These are phyloP conservation scores for Microdochium trichocladiopsis DNA, from an alignment of 2,329 filamentous ascomycete genomes.

Conservation along the genomic window DNA sequence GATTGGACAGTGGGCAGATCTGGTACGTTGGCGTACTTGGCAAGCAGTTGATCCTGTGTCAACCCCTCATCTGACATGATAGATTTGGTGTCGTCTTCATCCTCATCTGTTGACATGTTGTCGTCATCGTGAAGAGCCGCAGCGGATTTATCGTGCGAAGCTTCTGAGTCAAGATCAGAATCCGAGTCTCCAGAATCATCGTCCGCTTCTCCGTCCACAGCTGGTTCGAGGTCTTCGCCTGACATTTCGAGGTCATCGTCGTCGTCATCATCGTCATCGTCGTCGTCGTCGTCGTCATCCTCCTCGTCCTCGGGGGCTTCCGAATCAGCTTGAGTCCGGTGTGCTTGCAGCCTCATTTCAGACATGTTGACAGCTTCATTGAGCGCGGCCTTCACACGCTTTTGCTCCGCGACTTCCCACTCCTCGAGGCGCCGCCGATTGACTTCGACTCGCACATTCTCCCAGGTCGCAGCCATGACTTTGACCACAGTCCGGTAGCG, in stretches of 20 bases:
- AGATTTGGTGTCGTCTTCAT: slow-evolving; percentile 48
- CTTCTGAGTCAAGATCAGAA: slow-evolving; percentile 26
- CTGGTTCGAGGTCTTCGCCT: slow-evolving; percentile 30
- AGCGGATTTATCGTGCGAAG: slow-evolving; percentile 17
- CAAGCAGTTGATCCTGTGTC: slow-evolving; percentile 60
- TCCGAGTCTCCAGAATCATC: slow-evolving; percentile 26
- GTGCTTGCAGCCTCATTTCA: slow-evolving; percentile 59
- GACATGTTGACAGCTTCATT: slow-evolving; percentile 69
- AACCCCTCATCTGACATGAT: slow-evolving; percentile 54
- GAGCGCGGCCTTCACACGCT: slow-evolving; percentile 58
- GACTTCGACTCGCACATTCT: slow-evolving; percentile 55
- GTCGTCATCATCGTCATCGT: slow-evolving; percentile 35
- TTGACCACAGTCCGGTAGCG: slow-evolving; percentile 67
- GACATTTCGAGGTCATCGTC: slow-evolving; percentile 41
- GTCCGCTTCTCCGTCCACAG: slow-evolving; percentile 32
- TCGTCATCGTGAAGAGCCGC: slow-evolving; percentile 35
- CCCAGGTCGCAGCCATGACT: slow-evolving; percentile 50
- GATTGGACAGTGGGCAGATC: slow-evolving; percentile 26
- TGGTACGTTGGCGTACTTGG: slow-evolving; percentile 63
- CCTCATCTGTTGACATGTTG: slow-evolving; percentile 58
- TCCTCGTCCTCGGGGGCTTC: slow-evolving; percentile 37
- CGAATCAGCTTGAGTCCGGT: slow-evolving; percentile 46
- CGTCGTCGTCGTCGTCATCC: slow-evolving; percentile 23
- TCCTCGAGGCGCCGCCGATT: slow-evolving; percentile 52
- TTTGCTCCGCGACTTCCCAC: slow-evolving; percentile 60